These are phyloP conservation scores for Rhodotorula glutinis DNA, from an alignment of 1,284 basidiomycete genomes.

Conservation along the genomic window DNA sequence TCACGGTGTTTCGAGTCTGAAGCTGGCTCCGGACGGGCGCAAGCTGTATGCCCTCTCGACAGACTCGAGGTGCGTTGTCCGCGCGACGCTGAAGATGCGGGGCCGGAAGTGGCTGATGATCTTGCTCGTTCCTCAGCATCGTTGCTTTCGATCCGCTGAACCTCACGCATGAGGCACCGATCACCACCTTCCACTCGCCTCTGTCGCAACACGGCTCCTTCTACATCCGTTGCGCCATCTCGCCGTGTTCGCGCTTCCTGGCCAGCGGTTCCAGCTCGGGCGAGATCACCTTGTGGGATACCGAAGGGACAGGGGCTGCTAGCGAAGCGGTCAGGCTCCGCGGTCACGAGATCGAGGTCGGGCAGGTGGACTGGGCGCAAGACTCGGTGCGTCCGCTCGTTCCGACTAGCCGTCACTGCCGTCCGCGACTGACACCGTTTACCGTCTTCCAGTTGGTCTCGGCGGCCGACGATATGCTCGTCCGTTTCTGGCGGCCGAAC, in stretches of 20 bases:
- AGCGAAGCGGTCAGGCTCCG: constrained; percentile 27
- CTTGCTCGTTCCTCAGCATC: constrained; percentile 38
- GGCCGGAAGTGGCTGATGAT: no score
- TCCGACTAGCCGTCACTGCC: background rate
- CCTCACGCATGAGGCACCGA: constrained; percentile 35
- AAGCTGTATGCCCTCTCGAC: constrained; percentile 41
- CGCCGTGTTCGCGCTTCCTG: constrained; percentile 40
- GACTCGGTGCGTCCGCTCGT: constrained; percentile 18
- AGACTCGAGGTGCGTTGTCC: constrained; percentile 30
- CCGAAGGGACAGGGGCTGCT: constrained; percentile 15
- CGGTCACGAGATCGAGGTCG: constrained; percentile 40
- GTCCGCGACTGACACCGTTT: background rate
- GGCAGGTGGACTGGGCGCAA: constrained; percentile 40
- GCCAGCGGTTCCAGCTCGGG: constrained; percentile 37
- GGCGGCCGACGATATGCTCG: constrained; percentile 39
- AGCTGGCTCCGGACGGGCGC: constrained; percentile 40
- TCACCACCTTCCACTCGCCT: constrained; percentile 26
- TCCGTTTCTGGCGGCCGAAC: constrained; percentile 37
- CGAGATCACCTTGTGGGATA: constrained; percentile 31
- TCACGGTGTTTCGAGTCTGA: constrained; percentile 42
- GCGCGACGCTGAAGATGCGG: no score
- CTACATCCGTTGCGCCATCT: constrained; percentile 42
- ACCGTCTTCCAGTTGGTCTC: constrained; percentile 31
- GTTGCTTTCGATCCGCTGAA: constrained; percentile 36
- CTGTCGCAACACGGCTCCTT: constrained; percentile 25